A percentile compares a stretch with the other conserved stretches of the same genome.
phyloP scores from a whole-genome alignment of 2,329 filamentous ascomycete species.

The Furcasterigmium furcatum region DNA sequence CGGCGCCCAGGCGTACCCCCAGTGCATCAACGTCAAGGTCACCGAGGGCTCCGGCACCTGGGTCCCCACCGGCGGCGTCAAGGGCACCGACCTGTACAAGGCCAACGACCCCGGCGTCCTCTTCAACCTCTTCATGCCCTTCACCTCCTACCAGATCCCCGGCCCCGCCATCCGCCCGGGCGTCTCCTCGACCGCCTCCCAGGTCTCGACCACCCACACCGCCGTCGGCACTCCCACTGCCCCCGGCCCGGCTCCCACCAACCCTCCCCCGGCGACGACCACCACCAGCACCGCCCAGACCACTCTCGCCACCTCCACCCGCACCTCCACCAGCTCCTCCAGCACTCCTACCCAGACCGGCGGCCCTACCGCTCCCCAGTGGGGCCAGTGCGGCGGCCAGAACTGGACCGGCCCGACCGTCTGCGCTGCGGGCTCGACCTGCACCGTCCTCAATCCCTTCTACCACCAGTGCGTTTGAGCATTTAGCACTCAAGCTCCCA shows the following conservation, averaged over 20 bases:
- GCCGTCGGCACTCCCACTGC: slow-evolving; percentile 9
- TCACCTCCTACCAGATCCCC: slow-evolving; percentile 24
- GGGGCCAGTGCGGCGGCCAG: slow-evolving; percentile 33
- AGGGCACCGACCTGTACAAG: slow-evolving; percentile 32
- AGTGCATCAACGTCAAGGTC: slow-evolving; percentile 47
- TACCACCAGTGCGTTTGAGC: slow-evolving; percentile 43
- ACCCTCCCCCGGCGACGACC: slow-evolving; percentile 4
- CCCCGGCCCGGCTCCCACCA: slow-evolving; percentile 12
- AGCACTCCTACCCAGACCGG: slow-evolving; percentile 6
- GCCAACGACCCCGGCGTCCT: slow-evolving; percentile 27
- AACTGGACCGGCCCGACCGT: slow-evolving; percentile 29
- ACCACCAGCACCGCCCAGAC: slow-evolving; percentile 5
- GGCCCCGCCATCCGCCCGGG: slow-evolving; percentile 22
- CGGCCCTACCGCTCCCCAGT: slow-evolving; percentile 19
- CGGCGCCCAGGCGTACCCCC: slow-evolving; percentile 48
- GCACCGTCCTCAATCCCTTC: slow-evolving; percentile 31
- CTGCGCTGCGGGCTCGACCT: slow-evolving; percentile 31
- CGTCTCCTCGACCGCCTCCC: slow-evolving; percentile 5
- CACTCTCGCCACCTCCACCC: slow-evolving; percentile 1
- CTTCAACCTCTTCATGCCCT: slow-evolving; percentile 29
- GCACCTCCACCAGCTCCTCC: neutral
- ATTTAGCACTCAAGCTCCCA: too few species aligned
- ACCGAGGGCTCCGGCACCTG: slow-evolving; percentile 30
- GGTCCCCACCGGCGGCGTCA: slow-evolving; percentile 23
- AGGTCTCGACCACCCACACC: slow-evolving; percentile 5